Base-by-base conservation (phyloP, 2,329 filamentous ascomycete species). In the Mycosphaerella arachidis region DNA sequence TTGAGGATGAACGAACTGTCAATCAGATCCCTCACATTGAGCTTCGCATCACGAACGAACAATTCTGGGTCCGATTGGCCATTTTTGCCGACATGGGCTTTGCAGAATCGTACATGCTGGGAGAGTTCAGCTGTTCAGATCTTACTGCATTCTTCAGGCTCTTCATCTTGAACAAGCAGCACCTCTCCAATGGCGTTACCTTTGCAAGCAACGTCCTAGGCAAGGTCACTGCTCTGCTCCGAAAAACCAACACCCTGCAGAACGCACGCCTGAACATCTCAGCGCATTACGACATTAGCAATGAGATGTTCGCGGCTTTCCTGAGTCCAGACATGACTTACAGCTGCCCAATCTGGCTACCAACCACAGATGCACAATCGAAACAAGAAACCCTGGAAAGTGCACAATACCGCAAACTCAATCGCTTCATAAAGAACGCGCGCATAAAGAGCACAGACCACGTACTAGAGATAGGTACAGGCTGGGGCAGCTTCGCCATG, bases 251-350 rank as follows among this genome's bases (percentile, higher is more conserved):
- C 68, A 79, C 77, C 24, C 75, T 80, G 16, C 74, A 75, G 57
- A 80, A 79, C 59, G 83, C 86, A 10, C 79, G 84, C 10, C 77
- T 89, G 48, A 90, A 91, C 69, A 85, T 89, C 55, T 82, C 82
- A 2, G 86, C 87, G 4, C 88, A 91, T 65, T 91, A 91, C 71
- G 88, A 91, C 67, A 88, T 90, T 63, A 86, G 84, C 64, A 91
- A 91, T 68, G 85, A 86, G 59, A 89, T 90, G 85, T 90, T 91
- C 67, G 85, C 86, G 6, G 86, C 87, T 0, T 90, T 90, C 65
- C 77, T 90, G 30, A 89, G 86, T 0, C 79, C 83, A n/a, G 88
- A 90, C 68, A 90, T 91, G 87, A 90, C 87, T 4, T 90, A 90
- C 67, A 89, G 86, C 0, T 89, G 87, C 69, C 84, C 87, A 2